Conservation (phyloP, 768 basidiomycete species). For the Arthromyces matolae region DNA sequence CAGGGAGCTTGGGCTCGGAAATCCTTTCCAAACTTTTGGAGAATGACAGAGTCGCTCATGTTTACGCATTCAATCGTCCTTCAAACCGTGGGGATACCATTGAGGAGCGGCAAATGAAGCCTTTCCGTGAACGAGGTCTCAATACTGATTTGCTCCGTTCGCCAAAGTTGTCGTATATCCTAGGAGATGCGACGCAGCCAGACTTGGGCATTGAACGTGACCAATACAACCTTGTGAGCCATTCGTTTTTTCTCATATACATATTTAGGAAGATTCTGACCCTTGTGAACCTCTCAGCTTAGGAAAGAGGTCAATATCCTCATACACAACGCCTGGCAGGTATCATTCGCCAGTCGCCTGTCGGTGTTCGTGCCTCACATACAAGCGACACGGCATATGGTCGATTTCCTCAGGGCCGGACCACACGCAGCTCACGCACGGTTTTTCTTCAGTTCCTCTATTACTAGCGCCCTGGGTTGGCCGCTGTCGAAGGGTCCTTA, state of each 20-base stretch:
- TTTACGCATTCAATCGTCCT: slow-evolving; percentile 32
- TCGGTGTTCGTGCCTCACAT: slow-evolving; percentile 34
- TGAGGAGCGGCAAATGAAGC: slow-evolving; percentile 6
- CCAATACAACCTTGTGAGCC: slow-evolving; percentile 9
- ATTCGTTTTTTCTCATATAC: slow-evolving; percentile 11
- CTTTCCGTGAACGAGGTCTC: slow-evolving; percentile 9
- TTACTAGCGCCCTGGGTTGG: slow-evolving; percentile 19
- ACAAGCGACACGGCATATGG: slow-evolving; percentile 25
- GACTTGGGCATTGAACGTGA: slow-evolving; percentile 24
- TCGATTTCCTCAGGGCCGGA: slow-evolving; percentile 24
- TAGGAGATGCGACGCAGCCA: slow-evolving; percentile 5
- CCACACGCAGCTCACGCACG: slow-evolving; percentile 14
- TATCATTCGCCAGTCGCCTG: slow-evolving; percentile 37
- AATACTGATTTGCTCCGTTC: neutral
- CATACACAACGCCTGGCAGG: slow-evolving; percentile 35
- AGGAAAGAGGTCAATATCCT: slow-evolving; percentile 20
- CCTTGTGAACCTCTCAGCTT: slow-evolving; percentile 16
- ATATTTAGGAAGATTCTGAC: too few relatives aligned
- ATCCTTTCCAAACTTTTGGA: slow-evolving; percentile 21
- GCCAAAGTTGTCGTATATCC: slow-evolving; percentile 8
- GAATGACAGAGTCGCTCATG: slow-evolving; percentile 30
- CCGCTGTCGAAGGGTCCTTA: slow-evolving; percentile 20
- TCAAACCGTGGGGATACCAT: neutral
- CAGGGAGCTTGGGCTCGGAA: slow-evolving; percentile 20
- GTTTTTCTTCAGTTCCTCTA: slow-evolving; percentile 33